Evolutionary conservation across 192 early-diverging fungal genomes (phyloP), one percentile per base, ranked within the genome.

Genomic region (Pilaira anomala): DNA sequence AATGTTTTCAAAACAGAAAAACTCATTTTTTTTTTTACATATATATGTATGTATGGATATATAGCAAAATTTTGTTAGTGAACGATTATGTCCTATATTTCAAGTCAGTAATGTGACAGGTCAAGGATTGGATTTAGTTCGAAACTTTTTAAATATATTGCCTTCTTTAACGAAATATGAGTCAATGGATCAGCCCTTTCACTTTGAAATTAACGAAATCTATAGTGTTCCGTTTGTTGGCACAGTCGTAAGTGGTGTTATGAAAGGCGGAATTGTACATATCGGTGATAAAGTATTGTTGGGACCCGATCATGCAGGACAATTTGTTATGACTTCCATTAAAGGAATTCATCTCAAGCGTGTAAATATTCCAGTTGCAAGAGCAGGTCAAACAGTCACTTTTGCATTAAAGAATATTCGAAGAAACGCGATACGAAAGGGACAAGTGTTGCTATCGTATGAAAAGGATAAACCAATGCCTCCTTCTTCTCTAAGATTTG

Each of bases 61-160:
- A n/a, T 40, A 76, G 74, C 65, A 70, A 30, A 83, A 87, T 62
- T 97, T 92, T 79, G 87, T 93, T 41, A 89, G 83, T 63, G 92
- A 93, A 67, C 84, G 94, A 30, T 80, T 97, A 36, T 97, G 95
- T 57, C 95, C 95, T 6, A 87, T 97, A n/a, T 97, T 97, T 76
- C 91, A 94, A 72, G 85, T 97, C 19, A 91, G 89, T 65, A 97
- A 94, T 63, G 88, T 97, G 19, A 91, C 88, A 18, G 95, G 93
- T 11, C 86, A 88, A 60, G 74, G 69, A 1, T 48, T 76, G 67
- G 88, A 83, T 62, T 71, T 76, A 14, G 78, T 97, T 58, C 85
- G 85, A 60, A 82, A 85, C 25, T 97, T 94, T 74, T 77, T 97
- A 51, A 97, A 97, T 60, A 75, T 95, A 3, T 69, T 97, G 46